Conservation (phyloP, 805 yeast species). For the Candida ortonii region DNA sequence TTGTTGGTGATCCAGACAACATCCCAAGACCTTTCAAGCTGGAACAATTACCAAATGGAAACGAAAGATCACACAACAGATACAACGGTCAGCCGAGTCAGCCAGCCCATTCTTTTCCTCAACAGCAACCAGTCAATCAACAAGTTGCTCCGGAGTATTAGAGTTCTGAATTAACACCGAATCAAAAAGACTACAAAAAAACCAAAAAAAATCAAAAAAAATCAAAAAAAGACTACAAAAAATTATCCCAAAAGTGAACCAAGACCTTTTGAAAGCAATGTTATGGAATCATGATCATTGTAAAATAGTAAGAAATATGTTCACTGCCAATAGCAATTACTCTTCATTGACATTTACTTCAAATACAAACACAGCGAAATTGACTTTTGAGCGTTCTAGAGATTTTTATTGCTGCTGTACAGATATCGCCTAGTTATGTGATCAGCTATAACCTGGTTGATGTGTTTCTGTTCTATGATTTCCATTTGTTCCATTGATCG, state of each 20-base stretch:
- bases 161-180: background rate
- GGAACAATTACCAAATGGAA: constrained; percentile 41
- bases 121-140: constrained; percentile 11
- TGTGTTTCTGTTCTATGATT: constrained; percentile 11
- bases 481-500: constrained; percentile 10
- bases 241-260: constrained; percentile 4
- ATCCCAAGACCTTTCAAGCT: constrained; percentile 90
- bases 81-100: constrained; percentile 32
- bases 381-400: no score
- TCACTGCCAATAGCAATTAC: no score
- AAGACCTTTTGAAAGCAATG: no score
- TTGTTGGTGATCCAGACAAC: constrained; percentile 68
- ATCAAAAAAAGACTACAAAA: constrained; percentile 7
- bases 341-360: no score
- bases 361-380: no score
- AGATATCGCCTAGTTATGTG: no score
- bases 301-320: no score
- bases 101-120: constrained; percentile 17
- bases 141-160: constrained; percentile 15
- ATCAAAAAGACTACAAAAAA: constrained; percentile 1
- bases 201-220: constrained; percentile 8
- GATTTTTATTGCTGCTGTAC: no score
- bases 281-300: no score
- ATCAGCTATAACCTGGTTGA: constrained; percentile 8
- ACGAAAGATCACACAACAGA: constrained; percentile 26